phyloP scores from a whole-genome alignment of 805 yeast genomes.

The Candida gorgasii region DNA sequence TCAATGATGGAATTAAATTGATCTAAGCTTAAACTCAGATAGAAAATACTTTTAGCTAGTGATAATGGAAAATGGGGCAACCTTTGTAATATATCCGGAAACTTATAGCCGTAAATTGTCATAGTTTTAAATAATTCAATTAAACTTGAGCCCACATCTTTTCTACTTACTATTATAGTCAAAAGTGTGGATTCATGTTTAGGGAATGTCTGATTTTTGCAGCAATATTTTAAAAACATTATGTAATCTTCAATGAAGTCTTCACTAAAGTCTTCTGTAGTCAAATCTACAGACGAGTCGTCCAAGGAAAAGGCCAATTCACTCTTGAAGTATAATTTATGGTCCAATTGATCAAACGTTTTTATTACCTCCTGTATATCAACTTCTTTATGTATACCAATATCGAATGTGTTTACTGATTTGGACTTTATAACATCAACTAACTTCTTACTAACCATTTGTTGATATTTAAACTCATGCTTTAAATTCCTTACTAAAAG shows the following conservation, averaged over 20 bases:
- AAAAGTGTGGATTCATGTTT: background rate
- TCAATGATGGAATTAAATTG: constrained; percentile 20
- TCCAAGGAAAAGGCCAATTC: constrained; percentile 4
- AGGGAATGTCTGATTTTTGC: background rate
- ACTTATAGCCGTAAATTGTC: constrained; percentile 2
- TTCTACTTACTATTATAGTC: background rate
- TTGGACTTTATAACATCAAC: constrained; percentile 1
- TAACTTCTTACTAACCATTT: constrained; percentile 9
- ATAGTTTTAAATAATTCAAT: constrained; percentile 4
- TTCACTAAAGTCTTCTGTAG: constrained; percentile 2
- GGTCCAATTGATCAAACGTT: constrained; percentile 4
- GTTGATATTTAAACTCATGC: constrained; percentile 13
- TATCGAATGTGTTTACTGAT: background rate
- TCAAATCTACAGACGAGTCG: background rate
- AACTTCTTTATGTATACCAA: background rate
- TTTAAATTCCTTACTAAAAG: constrained; percentile 9
- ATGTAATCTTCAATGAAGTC: constrained; percentile 11
- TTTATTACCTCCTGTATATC: background rate
- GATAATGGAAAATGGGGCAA: constrained; percentile 14
- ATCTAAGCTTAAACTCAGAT: constrained; percentile 11
- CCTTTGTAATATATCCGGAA: constrained; percentile 1
- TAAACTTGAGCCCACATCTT: background rate
- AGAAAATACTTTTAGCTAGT: constrained; percentile 39
- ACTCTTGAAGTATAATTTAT: constrained; percentile 11
- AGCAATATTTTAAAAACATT: constrained; percentile 6